Evolutionary conservation across 176 grass and related monocot genomes (phyloP).

Genomic region (Guadua angustifolia): DNA sequence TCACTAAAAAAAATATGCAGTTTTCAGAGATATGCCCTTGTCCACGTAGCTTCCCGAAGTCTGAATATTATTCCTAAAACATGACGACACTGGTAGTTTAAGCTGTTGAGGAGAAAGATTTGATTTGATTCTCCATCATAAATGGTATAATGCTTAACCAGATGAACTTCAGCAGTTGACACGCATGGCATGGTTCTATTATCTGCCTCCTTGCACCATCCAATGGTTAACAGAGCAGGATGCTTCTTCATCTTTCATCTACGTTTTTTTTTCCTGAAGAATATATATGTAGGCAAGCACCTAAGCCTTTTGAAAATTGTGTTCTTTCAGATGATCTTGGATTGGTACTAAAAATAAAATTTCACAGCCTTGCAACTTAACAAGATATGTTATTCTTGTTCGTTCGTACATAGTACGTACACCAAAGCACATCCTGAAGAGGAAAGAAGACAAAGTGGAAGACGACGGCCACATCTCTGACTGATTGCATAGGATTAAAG

Average conservation of each 20-base stretch:
- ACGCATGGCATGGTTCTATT: background rate
- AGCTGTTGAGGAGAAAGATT: slow-evolving; percentile 8
- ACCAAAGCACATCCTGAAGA: background rate
- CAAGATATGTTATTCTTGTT: background rate
- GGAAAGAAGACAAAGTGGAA: background rate
- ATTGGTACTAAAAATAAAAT: background rate
- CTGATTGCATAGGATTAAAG: background rate
- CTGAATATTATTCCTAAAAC: slow-evolving; percentile 28
- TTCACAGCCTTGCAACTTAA: background rate
- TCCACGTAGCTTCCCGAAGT: background rate
- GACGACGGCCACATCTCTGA: background rate
- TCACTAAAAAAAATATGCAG: background rate
- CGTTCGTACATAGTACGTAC: background rate
- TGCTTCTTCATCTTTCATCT: slow-evolving; percentile 18
- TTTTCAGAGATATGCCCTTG: background rate
- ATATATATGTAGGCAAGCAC: background rate
- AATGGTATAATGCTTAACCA: background rate
- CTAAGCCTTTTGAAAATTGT: background rate
- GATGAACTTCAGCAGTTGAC: slow-evolving; percentile 1
- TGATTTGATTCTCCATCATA: slow-evolving; percentile 1
- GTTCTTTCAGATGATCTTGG: background rate
- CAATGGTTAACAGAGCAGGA: slow-evolving; percentile 40
- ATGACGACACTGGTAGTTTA: slow-evolving; percentile 16
- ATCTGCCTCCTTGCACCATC: background rate
- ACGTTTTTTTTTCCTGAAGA: background rate